A percentile compares a stretch with the other conserved stretches of the same genome.
Conservation (phyloP, 495 filamentous ascomycete genomes). For the Trichoderma reesei region DNA sequence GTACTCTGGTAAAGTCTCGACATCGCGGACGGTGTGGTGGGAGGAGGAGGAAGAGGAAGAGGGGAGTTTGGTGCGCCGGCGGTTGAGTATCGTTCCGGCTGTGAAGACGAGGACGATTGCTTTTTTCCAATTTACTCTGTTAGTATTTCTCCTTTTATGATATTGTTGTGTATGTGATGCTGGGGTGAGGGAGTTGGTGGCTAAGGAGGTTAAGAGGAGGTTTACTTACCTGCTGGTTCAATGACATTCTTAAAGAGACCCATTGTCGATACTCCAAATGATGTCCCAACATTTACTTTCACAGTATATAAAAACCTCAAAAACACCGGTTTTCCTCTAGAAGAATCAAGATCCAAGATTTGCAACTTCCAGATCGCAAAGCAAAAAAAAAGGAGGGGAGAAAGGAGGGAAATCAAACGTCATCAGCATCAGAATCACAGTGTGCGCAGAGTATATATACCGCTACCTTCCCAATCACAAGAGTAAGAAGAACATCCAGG, state of each 20-base stretch:
- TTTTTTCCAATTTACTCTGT: not conserved
- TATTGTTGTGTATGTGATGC: not conserved
- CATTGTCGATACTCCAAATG: not conserved
- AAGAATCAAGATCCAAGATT: no score
- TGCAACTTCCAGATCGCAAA: not conserved
- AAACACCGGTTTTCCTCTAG: no score
- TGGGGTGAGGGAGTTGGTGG: not conserved
- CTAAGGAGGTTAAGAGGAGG: no score
- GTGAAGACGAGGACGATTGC: not conserved
- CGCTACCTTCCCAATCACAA: not conserved
- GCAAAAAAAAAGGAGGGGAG: not conserved
- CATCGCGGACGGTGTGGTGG: no score
- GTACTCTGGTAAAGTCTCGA: not conserved
- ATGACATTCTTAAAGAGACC: not conserved
- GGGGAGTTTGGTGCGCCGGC: no score
- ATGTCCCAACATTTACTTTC: not conserved
- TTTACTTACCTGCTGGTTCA: not conserved
- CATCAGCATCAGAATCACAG: not conserved
- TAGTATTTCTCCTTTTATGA: not conserved
- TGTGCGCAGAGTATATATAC: not conserved
- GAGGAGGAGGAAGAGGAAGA: no score
- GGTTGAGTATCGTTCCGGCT: not conserved
- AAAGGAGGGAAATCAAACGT: not conserved
- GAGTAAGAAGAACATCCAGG: not conserved
- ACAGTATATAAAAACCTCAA: no score